Evolutionary conservation across 1,284 basidiomycete species (phyloP), one percentile per base, ranked within the genome.

Genomic region (Amylostereum areolatum): DNA sequence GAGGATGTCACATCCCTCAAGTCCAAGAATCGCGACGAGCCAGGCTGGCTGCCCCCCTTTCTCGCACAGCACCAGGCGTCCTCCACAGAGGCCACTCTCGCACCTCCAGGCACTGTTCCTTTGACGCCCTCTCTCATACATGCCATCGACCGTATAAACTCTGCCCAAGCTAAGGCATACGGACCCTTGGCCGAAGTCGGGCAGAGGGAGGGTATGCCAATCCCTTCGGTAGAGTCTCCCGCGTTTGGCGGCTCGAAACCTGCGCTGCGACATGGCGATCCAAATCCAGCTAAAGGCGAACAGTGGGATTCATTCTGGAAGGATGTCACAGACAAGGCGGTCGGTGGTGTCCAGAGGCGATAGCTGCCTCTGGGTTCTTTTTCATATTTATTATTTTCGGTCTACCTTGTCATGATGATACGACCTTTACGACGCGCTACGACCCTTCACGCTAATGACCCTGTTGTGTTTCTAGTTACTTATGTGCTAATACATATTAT

Each of bases 61-160:
- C 52, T 69, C 27, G 59, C 58, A 30, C 64, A 61, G 4, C 52
- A 61, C 31, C 43, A 31, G 32, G 25, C 52, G 39, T 40, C 40
- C 27, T 24, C 27, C n/a, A 39, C 43, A 28, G 49, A 12, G 28
- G 12, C 45, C 3, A 32, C 33, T 31, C 31, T 11, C 36, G 10
- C 42, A 11, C 59, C 64, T 31, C 55, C 62, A 10, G 65, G 66
- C 2, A 62, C 78, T 1, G 74, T 83, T 0, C 78, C 80, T 2
- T 74, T 78, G 27, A 83, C 82, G 2, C 80, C 81, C 0, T 83
- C 81, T 1, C 67, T 83, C 24, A 75, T 83, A 49, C 71, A 72
- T 41, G 81, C 80, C 1, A 62, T 83, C 25, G 77, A 81, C 55
- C 70, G 81, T 34, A 70, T 84, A 46, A 68, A 72, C 5, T 63